Percentiles rank a stretch among this genome's conserved stretches.
Conservation (phyloP, 805 yeast genomes). For the Naumovozyma castellii region DNA sequence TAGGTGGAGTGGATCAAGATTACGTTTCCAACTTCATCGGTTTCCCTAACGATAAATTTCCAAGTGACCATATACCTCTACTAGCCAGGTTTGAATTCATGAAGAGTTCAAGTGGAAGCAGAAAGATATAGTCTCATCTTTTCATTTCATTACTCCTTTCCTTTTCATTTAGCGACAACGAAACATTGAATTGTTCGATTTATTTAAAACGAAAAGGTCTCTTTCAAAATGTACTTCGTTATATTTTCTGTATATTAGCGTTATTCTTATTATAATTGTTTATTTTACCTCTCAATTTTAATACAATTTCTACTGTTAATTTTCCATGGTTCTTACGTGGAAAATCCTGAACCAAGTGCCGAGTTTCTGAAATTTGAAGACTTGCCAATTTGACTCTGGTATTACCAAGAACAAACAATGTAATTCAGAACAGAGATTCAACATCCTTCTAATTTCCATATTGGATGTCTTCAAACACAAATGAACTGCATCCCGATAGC, state of each 20-base stretch:
- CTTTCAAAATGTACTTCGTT: background rate
- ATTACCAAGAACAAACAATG: slow-evolving; percentile 1
- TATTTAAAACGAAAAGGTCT: background rate
- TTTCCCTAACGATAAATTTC: slow-evolving; percentile 86
- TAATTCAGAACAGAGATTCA: background rate
- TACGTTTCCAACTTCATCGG: slow-evolving; percentile 76
- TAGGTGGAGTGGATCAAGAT: slow-evolving; percentile 75
- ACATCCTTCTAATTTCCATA: background rate
- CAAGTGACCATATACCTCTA: slow-evolving; percentile 91
- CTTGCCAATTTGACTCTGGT: too few relatives aligned
- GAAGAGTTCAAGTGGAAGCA: slow-evolving; percentile 31
- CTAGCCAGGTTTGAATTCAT: slow-evolving; percentile 68
- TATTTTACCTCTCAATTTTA: background rate
- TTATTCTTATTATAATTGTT: background rate
- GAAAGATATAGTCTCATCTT: slow-evolving; percentile 16
- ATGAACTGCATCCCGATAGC: background rate
- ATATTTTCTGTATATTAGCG: background rate
- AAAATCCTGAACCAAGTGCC: too few relatives aligned
- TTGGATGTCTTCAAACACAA: background rate
- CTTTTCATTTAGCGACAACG: too few relatives aligned
- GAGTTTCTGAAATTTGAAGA: too few relatives aligned
- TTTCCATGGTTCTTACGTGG: too few relatives aligned
- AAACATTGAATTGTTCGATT: background rate
- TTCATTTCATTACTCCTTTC: background rate
- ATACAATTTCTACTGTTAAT: background rate